phyloP scores from a whole-genome alignment of 1,284 basidiomycete genomes.

The Cryptococcus depauperatus region DNA sequence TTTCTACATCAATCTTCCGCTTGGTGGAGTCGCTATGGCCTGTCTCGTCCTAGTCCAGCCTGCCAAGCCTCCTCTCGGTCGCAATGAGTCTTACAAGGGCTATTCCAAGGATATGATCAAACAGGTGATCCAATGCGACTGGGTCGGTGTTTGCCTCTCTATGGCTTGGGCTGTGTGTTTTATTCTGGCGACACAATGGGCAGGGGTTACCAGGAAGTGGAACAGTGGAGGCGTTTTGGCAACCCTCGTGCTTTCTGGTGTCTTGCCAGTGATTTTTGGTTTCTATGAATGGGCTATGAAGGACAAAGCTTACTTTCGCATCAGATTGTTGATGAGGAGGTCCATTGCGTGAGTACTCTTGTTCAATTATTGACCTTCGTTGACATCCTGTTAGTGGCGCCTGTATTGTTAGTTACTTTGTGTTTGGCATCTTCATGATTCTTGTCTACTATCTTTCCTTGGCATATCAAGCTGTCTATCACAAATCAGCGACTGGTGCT shows the following conservation, averaged over 20 bases:
- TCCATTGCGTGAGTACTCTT: constrained; percentile 31
- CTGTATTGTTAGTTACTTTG: constrained; percentile 22
- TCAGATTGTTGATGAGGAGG: constrained; percentile 38
- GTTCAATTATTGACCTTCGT: not conserved
- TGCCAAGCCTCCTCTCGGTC: constrained; percentile 32
- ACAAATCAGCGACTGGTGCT: constrained; percentile 38
- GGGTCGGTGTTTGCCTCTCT: constrained; percentile 33
- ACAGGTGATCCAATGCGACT: constrained; percentile 37
- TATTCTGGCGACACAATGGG: constrained; percentile 40
- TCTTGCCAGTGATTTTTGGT: constrained; percentile 36
- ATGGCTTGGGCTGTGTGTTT: constrained; percentile 35
- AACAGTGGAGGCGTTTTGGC: constrained; percentile 40
- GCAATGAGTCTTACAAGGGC: constrained; percentile 33
- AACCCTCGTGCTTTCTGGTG: constrained; percentile 27
- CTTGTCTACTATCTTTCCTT: constrained; percentile 36
- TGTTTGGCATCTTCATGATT: constrained; percentile 41
- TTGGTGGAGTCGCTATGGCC: constrained; percentile 38
- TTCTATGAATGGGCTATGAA: constrained; percentile 41
- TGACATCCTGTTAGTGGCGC: constrained; percentile 18
- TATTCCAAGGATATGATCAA: constrained; percentile 31
- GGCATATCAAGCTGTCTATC: constrained; percentile 39
- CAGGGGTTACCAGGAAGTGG: constrained; percentile 43
- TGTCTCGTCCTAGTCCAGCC: constrained; percentile 31
- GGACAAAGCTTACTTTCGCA: constrained; percentile 43
- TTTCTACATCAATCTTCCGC: constrained; percentile 46